phyloP scores from a whole-genome alignment of 805 yeast genomes.

The Kluyveromyces aestuarii region DNA sequence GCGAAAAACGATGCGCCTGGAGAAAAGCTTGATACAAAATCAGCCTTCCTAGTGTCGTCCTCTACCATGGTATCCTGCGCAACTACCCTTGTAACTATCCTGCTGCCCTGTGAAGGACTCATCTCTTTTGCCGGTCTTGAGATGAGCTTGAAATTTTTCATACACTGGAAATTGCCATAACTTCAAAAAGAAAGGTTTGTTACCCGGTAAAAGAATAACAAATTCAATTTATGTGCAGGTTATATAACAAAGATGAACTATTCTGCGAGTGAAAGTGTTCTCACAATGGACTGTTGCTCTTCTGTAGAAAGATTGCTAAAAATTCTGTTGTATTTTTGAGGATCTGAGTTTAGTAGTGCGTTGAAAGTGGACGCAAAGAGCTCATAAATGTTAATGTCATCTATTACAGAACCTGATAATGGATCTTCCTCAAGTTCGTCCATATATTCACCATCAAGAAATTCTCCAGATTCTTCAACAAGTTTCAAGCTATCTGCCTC shows the following conservation, averaged over 20 bases:
- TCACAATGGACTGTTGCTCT: slow-evolving; percentile 28
- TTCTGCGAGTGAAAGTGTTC: slow-evolving; percentile 10
- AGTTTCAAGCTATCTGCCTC: slow-evolving; percentile 34
- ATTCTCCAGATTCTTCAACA: slow-evolving; percentile 23
- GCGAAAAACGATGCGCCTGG: slow-evolving; percentile 26
- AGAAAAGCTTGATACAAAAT: slow-evolving; percentile 19
- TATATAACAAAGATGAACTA: background rate
- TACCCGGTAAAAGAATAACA: background rate
- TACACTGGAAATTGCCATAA: background rate
- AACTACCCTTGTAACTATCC: no score
- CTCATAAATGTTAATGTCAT: slow-evolving; percentile 60
- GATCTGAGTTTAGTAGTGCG: slow-evolving; percentile 40
- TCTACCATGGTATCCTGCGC: background rate
- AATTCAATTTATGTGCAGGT: background rate
- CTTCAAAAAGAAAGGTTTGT: background rate
- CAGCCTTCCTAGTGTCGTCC: slow-evolving; percentile 2
- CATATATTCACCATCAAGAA: slow-evolving; percentile 40
- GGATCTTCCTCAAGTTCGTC: slow-evolving; percentile 81
- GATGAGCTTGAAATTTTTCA: background rate
- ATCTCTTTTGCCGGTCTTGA: background rate
- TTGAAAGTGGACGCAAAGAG: slow-evolving; percentile 50
- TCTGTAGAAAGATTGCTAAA: slow-evolving; percentile 32
- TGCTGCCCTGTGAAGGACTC: background rate
- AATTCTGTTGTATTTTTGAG: slow-evolving; percentile 39
- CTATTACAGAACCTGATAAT: slow-evolving; percentile 69